A percentile compares a stretch with the other conserved stretches of the same genome.
phyloP scores from a whole-genome alignment of 2,329 filamentous ascomycete species.

The Stagonosporopsis tanaceti region DNA sequence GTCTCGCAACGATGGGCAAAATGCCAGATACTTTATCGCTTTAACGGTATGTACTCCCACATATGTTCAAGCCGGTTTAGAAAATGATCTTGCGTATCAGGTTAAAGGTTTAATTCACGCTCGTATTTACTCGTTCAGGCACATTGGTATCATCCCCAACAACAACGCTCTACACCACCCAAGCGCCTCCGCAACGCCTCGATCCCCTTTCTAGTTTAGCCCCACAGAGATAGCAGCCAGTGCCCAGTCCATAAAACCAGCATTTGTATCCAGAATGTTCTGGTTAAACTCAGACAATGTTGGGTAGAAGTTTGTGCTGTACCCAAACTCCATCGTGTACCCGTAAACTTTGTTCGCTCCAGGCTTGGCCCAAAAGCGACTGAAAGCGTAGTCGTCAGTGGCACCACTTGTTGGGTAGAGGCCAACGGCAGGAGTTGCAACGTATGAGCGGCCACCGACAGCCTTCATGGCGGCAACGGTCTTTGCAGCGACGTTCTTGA shows the following conservation, averaged over 20 bases:
- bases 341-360: slow-evolving; percentile 52
- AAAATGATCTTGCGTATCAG: too few relatives aligned
- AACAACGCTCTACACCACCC: slow-evolving; percentile 1
- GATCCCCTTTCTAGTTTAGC: slow-evolving; percentile 17
- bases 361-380: slow-evolving; percentile 44
- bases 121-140: neutral
- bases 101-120: neutral
- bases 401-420: slow-evolving; percentile 51
- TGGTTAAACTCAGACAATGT: slow-evolving; percentile 51
- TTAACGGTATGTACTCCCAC: too few relatives aligned
- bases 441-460: slow-evolving; percentile 48
- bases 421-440: slow-evolving; percentile 44
- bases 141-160: slow-evolving; percentile 10
- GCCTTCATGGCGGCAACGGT: slow-evolving; percentile 49
- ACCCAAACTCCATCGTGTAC: slow-evolving; percentile 52
- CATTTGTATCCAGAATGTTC: slow-evolving; percentile 52
- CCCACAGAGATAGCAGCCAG: slow-evolving; percentile 48
- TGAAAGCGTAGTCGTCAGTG: slow-evolving; percentile 51
- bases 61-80: too few relatives aligned
- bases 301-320: slow-evolving; percentile 52
- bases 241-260: slow-evolving; percentile 53
- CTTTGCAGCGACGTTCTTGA: slow-evolving; percentile 44
- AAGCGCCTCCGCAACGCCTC: slow-evolving; percentile 1
- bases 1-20: too few relatives aligned
- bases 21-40: too few relatives aligned